phyloP scores from a whole-genome alignment of 352 stramenopile species.

The Phytopythium aichiense region DNA sequence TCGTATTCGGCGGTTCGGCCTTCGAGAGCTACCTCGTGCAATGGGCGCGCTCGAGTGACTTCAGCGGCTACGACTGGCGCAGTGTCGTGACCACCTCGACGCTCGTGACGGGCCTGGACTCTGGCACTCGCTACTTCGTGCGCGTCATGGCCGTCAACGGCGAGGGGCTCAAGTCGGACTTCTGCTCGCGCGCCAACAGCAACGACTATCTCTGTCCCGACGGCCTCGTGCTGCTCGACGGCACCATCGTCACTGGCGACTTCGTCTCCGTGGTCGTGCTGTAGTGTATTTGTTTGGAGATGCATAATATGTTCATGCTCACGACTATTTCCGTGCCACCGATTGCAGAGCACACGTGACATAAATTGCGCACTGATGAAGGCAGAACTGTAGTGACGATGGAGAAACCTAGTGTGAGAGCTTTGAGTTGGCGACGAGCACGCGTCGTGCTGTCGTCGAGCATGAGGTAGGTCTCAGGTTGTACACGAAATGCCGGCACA shows the following conservation, averaged over 20 bases:
- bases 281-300: conserved; percentile 8
- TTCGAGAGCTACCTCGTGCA: conserved; percentile 94
- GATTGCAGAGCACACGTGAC: no score
- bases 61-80: conserved; percentile 68
- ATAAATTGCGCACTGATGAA: no score
- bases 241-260: conserved; percentile 48
- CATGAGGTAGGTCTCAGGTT: no score
- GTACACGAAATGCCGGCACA: no score
- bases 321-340: no score
- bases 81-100: conserved; percentile 57
- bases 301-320: not conserved
- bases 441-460: no score
- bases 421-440: no score
- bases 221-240: conserved; percentile 61
- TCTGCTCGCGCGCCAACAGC: conserved; percentile 52
- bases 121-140: conserved; percentile 74
- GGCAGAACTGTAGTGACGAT: no score
- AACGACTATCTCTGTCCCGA: conserved; percentile 66
- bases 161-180: conserved; percentile 68
- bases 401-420: no score
- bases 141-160: conserved; percentile 81
- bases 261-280: conserved; percentile 37
- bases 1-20: conserved; percentile 86
- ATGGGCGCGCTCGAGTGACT: conserved; percentile 66
- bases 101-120: conserved; percentile 62